Conservation (phyloP, 2,329 filamentous ascomycete species). For the Xylaria sp. region DNA sequence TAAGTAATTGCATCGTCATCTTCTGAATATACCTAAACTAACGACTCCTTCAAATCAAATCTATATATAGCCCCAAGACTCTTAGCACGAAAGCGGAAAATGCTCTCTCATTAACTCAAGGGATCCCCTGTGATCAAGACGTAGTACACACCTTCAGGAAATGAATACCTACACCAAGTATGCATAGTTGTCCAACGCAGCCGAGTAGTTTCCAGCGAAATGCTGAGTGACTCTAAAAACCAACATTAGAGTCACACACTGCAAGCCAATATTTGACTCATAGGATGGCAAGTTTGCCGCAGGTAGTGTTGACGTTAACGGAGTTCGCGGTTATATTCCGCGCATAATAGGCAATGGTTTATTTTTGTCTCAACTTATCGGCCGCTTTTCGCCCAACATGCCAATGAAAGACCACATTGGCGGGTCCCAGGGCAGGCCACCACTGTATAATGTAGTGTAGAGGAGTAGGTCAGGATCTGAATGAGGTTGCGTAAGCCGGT, state of each 20-base stretch:
- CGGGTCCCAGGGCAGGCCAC: conserved; percentile 27
- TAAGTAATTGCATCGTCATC: conserved; percentile 26
- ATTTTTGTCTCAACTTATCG: conserved; percentile 36
- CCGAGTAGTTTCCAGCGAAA: neutral
- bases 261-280: conserved; percentile 12
- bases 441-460: conserved; percentile 8
- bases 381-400: conserved; percentile 26
- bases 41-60: conserved; percentile 35
- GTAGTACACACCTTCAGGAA: neutral
- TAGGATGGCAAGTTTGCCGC: conserved; percentile 5
- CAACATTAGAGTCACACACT: neutral
- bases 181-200: conserved; percentile 1
- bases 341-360: conserved; percentile 25
- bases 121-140: conserved; percentile 1
- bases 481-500: conserved; percentile 27
- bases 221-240: neutral
- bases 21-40: conserved; percentile 5
- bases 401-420: conserved; percentile 22
- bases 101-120: conserved; percentile 17
- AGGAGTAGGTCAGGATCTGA: conserved; percentile 11
- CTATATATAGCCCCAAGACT: conserved; percentile 29
- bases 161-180: conserved; percentile 1
- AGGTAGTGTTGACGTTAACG: conserved; percentile 16
- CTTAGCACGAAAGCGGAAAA: conserved; percentile 24
- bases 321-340: conserved; percentile 31